Evolutionary conservation across 2,329 filamentous ascomycete species (phyloP).

Genomic region (Pseudogymnoascus sp.): DNA sequence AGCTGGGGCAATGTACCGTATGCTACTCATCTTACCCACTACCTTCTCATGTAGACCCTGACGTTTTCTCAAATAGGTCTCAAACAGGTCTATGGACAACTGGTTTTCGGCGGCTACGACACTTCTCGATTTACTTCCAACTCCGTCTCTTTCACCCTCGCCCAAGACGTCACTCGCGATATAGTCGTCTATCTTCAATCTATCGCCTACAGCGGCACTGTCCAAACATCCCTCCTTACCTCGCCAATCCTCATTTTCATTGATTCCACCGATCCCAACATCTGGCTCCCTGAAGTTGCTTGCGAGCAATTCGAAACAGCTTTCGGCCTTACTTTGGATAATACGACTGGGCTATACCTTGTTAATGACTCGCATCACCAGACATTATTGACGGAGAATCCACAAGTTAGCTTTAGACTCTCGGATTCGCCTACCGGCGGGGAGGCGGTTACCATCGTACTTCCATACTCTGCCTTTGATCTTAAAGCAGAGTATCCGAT

Average conservation of each 20-base stretch:
- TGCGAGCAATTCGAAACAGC: slow-evolving; percentile 29
- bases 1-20: slow-evolving; percentile 35
- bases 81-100: slow-evolving; percentile 30
- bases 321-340: slow-evolving; percentile 28
- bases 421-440: slow-evolving; percentile 18
- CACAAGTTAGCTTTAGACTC: slow-evolving; percentile 27
- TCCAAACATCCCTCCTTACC: slow-evolving; percentile 27
- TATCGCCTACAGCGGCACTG: slow-evolving; percentile 32
- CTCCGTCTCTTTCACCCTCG: slow-evolving; percentile 33
- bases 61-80: slow-evolving; percentile 7
- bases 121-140: slow-evolving; percentile 34
- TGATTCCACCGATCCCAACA: slow-evolving; percentile 29
- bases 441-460: slow-evolving; percentile 24
- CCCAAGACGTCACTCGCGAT: slow-evolving; percentile 30
- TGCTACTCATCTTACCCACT: slow-evolving; percentile 11
- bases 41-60: not conserved
- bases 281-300: slow-evolving; percentile 29
- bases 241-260: slow-evolving; percentile 27
- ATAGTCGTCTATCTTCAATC: slow-evolving; percentile 34
- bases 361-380: slow-evolving; percentile 24
- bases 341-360: slow-evolving; percentile 25
- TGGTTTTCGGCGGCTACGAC: slow-evolving; percentile 37
- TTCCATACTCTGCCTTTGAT: slow-evolving; percentile 30
- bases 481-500: slow-evolving; percentile 23
- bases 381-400: slow-evolving; percentile 22